These are phyloP conservation scores for Yamadazyma atlantica DNA, from an alignment of 1,139 yeast genomes.

Conservation along the genomic window DNA sequence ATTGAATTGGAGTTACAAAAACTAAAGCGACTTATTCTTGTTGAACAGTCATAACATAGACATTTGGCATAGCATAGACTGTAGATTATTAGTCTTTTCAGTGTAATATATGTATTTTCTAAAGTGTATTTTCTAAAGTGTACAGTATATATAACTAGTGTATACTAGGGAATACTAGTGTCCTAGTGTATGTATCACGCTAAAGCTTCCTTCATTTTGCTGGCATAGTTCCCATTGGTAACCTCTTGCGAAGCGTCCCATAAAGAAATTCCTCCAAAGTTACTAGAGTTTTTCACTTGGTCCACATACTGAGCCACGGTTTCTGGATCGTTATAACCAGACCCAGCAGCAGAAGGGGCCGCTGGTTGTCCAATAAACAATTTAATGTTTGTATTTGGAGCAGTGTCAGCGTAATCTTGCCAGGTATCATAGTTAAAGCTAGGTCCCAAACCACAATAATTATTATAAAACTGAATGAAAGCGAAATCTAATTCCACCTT, in stretches of 20 bases:
- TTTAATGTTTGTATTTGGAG: conserved; percentile 70
- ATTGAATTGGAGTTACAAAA: conserved; percentile 26
- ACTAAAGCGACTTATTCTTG: conserved; percentile 9
- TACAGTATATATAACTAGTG: no score
- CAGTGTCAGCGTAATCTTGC: conserved; percentile 62
- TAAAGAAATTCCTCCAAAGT: conserved; percentile 81
- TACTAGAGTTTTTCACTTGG: conserved; percentile 37
- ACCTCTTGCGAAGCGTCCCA: conserved; percentile 92
- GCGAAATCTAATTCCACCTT: conserved; percentile 76
- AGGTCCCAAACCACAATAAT: conserved; percentile 64
- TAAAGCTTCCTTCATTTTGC: no score
- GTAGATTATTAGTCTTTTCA: no score
- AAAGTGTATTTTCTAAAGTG: background rate
- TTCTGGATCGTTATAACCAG: conserved; percentile 25
- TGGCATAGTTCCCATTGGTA: no score
- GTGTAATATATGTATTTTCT: no score
- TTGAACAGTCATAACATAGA: background rate
- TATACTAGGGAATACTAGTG: no score
- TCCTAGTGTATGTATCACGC: no score
- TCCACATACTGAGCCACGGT: conserved; percentile 24
- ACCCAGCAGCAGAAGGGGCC: conserved; percentile 62
- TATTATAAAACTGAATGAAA: conserved; percentile 91
- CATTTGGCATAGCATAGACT: background rate
- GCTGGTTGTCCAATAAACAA: conserved; percentile 77
- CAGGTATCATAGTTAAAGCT: conserved; percentile 85